Percentiles rank a stretch among this genome's conserved stretches.
phyloP scores from a whole-genome alignment of 768 basidiomycete species.

The Hypsizygus marmoreus region DNA sequence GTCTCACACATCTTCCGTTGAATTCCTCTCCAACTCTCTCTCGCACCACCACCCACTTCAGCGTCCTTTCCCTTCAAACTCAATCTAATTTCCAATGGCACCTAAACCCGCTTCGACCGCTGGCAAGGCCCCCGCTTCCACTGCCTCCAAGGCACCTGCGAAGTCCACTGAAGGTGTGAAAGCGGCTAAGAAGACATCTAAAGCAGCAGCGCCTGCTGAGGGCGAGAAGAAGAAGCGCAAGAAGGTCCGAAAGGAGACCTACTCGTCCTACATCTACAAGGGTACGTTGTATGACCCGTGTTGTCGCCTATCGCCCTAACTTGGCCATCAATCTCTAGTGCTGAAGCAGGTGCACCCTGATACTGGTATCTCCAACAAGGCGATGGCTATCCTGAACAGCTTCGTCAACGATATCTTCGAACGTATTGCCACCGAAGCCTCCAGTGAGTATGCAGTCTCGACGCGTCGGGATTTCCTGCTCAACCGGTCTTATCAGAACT shows the following conservation, averaged over 20 bases:
- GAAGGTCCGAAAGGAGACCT: conserved; percentile 88
- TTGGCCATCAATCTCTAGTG: conserved; percentile 53
- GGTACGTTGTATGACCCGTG: conserved; percentile 40
- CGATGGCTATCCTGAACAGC: conserved; percentile 94
- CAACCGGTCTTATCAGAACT: conserved; percentile 59
- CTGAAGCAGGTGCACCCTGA: conserved; percentile 98
- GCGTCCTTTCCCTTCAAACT: conserved; percentile 7
- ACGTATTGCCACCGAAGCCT: conserved; percentile 90
- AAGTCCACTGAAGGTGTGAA: conserved; percentile 63
- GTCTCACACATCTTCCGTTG: conserved; percentile 15
- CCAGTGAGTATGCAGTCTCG: conserved; percentile 55
- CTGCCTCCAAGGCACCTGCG: conserved; percentile 74
- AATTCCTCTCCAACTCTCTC: conserved; percentile 20
- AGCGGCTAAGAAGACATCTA: conserved; percentile 80
- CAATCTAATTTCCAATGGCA: conserved; percentile 46
- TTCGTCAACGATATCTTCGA: conserved; percentile 97
- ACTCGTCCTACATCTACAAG: conserved; percentile 92
- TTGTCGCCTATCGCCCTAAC: neutral
- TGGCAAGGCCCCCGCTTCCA: conserved; percentile 76
- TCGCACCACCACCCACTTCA: conserved; percentile 20
- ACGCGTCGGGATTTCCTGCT: neutral
- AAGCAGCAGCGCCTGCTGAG: conserved; percentile 61
- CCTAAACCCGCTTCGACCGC: conserved; percentile 84
- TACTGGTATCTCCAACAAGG: conserved; percentile 99
- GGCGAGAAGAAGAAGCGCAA: conserved; percentile 87